Evolutionary conservation across 2,329 filamentous ascomycete genomes (phyloP).

Genomic region (Pseudogymnoascus sp.): DNA sequence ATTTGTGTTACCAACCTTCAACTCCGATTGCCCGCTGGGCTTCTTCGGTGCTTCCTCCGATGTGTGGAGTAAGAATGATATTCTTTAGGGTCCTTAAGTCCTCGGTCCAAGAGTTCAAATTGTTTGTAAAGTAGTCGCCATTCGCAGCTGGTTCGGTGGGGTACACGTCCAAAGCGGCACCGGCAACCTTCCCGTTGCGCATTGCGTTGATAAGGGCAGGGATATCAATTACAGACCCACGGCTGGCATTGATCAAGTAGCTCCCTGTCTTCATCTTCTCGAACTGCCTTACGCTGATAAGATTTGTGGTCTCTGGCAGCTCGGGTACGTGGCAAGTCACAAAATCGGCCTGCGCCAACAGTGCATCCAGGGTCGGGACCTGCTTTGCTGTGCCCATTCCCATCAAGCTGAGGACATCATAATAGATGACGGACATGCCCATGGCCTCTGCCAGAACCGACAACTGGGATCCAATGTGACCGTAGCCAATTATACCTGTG

Average conservation of each 20-base stretch:
- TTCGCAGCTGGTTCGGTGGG: slow-evolving; percentile 90
- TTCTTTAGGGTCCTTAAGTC: slow-evolving; percentile 82
- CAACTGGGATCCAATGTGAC: slow-evolving; percentile 92
- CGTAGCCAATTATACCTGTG: slow-evolving; percentile 83
- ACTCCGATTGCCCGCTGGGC: slow-evolving; percentile 92
- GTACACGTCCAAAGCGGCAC: slow-evolving; percentile 94
- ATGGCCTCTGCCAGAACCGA: slow-evolving; percentile 94
- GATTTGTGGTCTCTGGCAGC: slow-evolving; percentile 80
- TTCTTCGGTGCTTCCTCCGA: slow-evolving; percentile 95
- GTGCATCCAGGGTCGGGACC: slow-evolving; percentile 64
- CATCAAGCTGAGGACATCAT: slow-evolving; percentile 92
- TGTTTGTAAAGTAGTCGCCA: slow-evolving; percentile 85
- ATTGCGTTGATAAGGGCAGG: slow-evolving; percentile 82
- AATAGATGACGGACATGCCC: slow-evolving; percentile 98
- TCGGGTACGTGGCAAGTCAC: slow-evolving; percentile 93
- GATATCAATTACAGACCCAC: slow-evolving; percentile 90
- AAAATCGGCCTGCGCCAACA: slow-evolving; percentile 78
- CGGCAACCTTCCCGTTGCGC: slow-evolving; percentile 77
- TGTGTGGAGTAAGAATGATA: slow-evolving; percentile 91
- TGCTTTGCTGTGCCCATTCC: slow-evolving; percentile 81
- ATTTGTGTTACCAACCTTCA: slow-evolving; percentile 46
- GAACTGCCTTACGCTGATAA: slow-evolving; percentile 76
- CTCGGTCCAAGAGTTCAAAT: slow-evolving; percentile 75
- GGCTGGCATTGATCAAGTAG: slow-evolving; percentile 93
- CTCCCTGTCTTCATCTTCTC: slow-evolving; percentile 85